Percentiles rank a stretch among this genome's conserved stretches.
These are phyloP conservation scores for Diplodia intermedia DNA, from an alignment of 2,329 filamentous ascomycete species.

Conservation along the genomic window DNA sequence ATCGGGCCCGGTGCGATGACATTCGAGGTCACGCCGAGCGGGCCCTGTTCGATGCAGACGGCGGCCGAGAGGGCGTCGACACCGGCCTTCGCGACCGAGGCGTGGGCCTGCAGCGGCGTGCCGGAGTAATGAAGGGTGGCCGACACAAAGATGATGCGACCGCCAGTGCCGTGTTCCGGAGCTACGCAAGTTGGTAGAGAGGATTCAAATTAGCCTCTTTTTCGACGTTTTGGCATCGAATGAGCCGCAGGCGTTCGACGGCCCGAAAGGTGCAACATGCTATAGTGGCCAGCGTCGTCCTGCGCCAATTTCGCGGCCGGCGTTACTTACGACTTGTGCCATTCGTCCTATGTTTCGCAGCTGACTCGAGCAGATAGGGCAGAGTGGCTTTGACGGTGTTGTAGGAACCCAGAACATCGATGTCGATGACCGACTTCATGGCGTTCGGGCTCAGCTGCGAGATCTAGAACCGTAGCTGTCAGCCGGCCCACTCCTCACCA, in stretches of 20 bases:
- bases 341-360: constrained; percentile 66
- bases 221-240: constrained; percentile 4
- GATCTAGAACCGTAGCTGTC: constrained; percentile 54
- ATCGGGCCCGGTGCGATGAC: constrained; percentile 90
- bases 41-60: constrained; percentile 88
- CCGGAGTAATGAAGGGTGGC: constrained; percentile 92
- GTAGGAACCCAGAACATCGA: constrained; percentile 91
- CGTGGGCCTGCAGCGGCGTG: constrained; percentile 84
- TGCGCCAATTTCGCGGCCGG: constrained; percentile 8
- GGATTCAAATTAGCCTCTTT: constrained; percentile 7
- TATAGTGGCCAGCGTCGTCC: constrained; percentile 38
- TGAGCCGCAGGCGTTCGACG: background rate
- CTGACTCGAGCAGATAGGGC: constrained; percentile 79
- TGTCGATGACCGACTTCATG: constrained; percentile 95
- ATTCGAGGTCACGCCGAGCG: constrained; percentile 84
- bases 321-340: constrained; percentile 57
- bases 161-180: constrained; percentile 65
- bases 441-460: constrained; percentile 83
- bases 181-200: constrained; percentile 33
- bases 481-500: background rate
- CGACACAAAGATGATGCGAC: constrained; percentile 87
- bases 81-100: constrained; percentile 88
- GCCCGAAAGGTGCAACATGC: constrained; percentile 43
- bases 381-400: constrained; percentile 94
- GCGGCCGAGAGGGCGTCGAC: constrained; percentile 84